Evolutionary conservation across 805 yeast species (phyloP).

Genomic region (Starmerella etchellsii): DNA sequence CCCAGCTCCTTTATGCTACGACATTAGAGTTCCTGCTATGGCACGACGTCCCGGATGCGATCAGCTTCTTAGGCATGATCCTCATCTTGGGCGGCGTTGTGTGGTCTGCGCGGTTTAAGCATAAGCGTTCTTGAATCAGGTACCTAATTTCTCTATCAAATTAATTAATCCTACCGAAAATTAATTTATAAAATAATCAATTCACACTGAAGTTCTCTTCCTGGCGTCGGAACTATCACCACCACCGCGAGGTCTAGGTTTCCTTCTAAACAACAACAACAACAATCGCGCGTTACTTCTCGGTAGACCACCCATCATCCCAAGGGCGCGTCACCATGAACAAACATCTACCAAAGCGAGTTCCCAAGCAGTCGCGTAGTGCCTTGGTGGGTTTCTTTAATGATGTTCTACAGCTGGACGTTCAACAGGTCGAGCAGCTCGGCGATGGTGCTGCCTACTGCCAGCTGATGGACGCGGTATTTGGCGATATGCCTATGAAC

Average conservation of each 20-base stretch:
- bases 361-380: slow-evolving; percentile 41
- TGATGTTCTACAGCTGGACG: slow-evolving; percentile 46
- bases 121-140: no score
- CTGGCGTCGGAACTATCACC: no score
- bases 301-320: no score
- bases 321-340: no score
- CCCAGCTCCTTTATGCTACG: slow-evolving; percentile 66
- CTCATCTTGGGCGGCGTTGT: slow-evolving; percentile 38
- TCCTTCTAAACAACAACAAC: no score
- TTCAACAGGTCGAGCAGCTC: slow-evolving; percentile 77
- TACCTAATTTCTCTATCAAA: no score
- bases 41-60: slow-evolving; percentile 56
- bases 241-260: no score
- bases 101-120: slow-evolving; percentile 8
- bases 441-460: slow-evolving; percentile 95
- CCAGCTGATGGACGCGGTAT: slow-evolving; percentile 77
- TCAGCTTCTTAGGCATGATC: slow-evolving; percentile 56
- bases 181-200: no score
- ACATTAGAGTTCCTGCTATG: slow-evolving; percentile 61
- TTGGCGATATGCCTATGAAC: slow-evolving; percentile 66
- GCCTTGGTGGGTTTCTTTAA: slow-evolving; percentile 82
- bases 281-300: no score
- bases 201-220: no score
- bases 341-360: no score
- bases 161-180: no score